Conservation (phyloP, 2,329 filamentous ascomycete genomes). For the Ophiostoma perfectum region DNA sequence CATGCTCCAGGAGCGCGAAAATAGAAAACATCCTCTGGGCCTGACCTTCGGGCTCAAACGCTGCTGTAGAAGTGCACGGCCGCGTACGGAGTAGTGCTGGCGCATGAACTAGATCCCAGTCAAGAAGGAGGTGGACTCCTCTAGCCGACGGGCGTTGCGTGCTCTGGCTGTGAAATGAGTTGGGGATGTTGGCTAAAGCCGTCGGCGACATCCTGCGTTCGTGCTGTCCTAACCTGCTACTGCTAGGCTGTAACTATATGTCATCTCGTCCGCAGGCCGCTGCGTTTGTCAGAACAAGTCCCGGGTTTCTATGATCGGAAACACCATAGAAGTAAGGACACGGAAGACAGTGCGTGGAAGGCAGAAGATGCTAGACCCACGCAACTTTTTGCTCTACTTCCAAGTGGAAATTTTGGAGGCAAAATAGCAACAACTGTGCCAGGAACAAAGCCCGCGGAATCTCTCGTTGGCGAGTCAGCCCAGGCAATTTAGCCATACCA, state of each 20-base stretch:
- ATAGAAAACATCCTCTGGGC: neutral
- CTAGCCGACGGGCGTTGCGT: neutral
- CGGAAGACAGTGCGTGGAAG: too few relatives aligned
- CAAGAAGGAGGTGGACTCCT: neutral
- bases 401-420: too few relatives aligned
- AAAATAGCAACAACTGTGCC: too few relatives aligned
- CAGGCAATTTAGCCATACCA: too few relatives aligned
- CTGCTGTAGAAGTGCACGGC: neutral
- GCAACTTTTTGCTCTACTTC: too few relatives aligned
- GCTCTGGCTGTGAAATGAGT: neutral
- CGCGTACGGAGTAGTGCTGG: neutral
- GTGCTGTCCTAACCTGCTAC: neutral
- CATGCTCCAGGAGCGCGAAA: neutral
- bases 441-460: too few relatives aligned
- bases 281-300: neutral
- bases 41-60: neutral
- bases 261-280: neutral
- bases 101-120: slow-evolving; percentile 5
- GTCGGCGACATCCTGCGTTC: too few relatives aligned
- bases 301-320: neutral
- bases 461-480: too few relatives aligned
- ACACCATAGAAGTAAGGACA: too few relatives aligned
- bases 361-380: too few relatives aligned
- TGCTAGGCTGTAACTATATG: neutral
- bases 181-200: neutral